phyloP scores from a whole-genome alignment of 2,329 filamentous ascomycete genomes.

The Niveomyces coronatus region DNA sequence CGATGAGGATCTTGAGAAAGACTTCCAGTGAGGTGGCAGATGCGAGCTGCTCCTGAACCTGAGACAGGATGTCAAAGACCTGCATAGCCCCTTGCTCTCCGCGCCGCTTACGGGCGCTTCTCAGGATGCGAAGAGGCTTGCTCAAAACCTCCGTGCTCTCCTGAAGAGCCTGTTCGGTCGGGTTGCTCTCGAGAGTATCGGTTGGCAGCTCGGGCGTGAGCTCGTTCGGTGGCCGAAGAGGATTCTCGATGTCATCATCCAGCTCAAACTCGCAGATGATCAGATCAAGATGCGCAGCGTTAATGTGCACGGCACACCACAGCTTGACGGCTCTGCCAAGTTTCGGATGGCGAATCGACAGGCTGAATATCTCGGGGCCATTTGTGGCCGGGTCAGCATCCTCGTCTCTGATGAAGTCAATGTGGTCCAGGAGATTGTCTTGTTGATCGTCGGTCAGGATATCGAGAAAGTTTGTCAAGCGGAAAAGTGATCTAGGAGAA shows the following conservation, averaged over 20 bases:
- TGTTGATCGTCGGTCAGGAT: constrained; percentile 75
- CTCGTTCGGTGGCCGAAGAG: constrained; percentile 53
- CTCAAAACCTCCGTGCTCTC: constrained; percentile 69
- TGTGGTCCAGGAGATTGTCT: constrained; percentile 74
- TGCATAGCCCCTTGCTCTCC: constrained; percentile 80
- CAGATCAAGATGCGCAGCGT: constrained; percentile 54
- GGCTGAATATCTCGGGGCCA: constrained; percentile 76
- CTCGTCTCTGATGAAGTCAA: constrained; percentile 80
- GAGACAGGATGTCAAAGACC: constrained; percentile 84
- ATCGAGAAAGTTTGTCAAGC: constrained; percentile 65
- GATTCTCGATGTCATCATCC: constrained; percentile 63
- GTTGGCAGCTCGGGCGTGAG: constrained; percentile 52
- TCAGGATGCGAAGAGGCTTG: constrained; percentile 65
- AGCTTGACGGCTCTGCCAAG: constrained; percentile 51
- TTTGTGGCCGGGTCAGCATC: constrained; percentile 64
- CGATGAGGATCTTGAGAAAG: constrained; percentile 73
- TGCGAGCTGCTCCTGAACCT: constrained; percentile 79
- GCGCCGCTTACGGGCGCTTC: constrained; percentile 63
- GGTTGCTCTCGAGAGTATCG: constrained; percentile 63
- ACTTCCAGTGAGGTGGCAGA: constrained; percentile 58
- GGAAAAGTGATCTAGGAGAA: constrained; percentile 65
- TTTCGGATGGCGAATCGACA: constrained; percentile 55
- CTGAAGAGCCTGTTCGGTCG: constrained; percentile 61
- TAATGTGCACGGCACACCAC: constrained; percentile 82
- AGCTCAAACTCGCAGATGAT: constrained; percentile 84